Percentiles rank a stretch among this genome's conserved stretches.
Conservation (phyloP, 345 rosid genomes). For the Rhodomyrtus tomentosa region DNA sequence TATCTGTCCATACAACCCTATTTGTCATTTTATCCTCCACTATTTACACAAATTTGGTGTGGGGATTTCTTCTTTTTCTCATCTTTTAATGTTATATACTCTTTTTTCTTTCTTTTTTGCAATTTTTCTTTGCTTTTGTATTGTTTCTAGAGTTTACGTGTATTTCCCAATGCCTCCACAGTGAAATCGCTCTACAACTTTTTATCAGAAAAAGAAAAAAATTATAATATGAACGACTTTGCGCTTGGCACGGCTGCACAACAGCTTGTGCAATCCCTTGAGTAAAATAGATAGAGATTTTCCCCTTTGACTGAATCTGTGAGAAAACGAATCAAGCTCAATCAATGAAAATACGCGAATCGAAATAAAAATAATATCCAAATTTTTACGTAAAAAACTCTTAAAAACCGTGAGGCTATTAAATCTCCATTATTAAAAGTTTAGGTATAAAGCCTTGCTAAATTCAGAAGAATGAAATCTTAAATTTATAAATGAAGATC, state of each 20-base stretch:
- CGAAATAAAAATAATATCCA: too few species aligned
- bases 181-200: background rate
- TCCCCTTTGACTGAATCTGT: too few species aligned
- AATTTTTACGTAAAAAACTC: too few species aligned
- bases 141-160: background rate
- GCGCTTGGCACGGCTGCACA: background rate
- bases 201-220: background rate
- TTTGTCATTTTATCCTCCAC: background rate
- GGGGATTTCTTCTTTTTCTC: background rate
- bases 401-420: too few species aligned
- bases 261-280: background rate
- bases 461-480: too few species aligned
- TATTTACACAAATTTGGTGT: background rate
- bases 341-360: too few species aligned
- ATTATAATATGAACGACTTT: too few species aligned
- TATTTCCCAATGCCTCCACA: background rate
- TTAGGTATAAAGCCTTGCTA: too few species aligned
- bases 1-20: conserved; percentile 7
- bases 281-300: too few species aligned
- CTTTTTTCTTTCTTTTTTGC: background rate
- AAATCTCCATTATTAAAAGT: too few species aligned
- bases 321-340: too few species aligned
- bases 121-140: background rate
- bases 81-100: background rate
- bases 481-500: too few species aligned